Base-by-base conservation (phyloP, 2,329 filamentous ascomycete species). In the Xylariaceae sp. region DNA sequence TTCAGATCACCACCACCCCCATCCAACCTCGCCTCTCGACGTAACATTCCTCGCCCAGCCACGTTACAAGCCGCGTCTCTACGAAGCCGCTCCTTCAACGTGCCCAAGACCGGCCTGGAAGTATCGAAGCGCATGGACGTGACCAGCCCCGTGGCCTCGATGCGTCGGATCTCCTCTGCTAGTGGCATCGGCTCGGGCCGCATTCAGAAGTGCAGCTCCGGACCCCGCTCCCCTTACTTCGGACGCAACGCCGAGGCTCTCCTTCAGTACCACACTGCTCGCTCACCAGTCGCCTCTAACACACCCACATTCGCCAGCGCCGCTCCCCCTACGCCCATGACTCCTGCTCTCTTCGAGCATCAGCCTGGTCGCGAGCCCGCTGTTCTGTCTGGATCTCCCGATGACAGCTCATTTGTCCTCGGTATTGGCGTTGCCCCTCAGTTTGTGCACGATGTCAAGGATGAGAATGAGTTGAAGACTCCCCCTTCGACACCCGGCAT, bases 81-180 rank as follows among this genome's bases (percentile, higher is more conserved):
- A 17, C 76, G 79, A 55, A 78, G 74, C 63, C 76, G 74, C 47
- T 76, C 79, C 0, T 75, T 72, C 57, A 70, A 71, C 44, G 58
- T 70, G 2, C 77, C 80, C 6, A 80, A 78, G 69, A 79, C 79
- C 0, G 78, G 75, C 1, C 64, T 79, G 4, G 82, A 84, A n/a
- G 69, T 75, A 56, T 67, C 74, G 15, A 76, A 77, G 65, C 73
- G 79, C 37, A 64, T 72, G 15, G 80, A 82, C 23, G 71, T 75
- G 15, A 72, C 76, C 1, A 76, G 76, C 60, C 77, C 80, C 1
- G 67, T 63, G 9, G 61, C 66, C n/a, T 64, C 67, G 11, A 81
- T 84, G 72, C 77, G 81, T 23, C 78, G 82, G 48, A 82, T 83
- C 49, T 77, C 78, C 11, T 84, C 82, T 2, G 76, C 79, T 7